A percentile compares a stretch with the other conserved stretches of the same genome.
Evolutionary conservation across 805 yeast genomes (phyloP).

Genomic region (Pichia deserticola): DNA sequence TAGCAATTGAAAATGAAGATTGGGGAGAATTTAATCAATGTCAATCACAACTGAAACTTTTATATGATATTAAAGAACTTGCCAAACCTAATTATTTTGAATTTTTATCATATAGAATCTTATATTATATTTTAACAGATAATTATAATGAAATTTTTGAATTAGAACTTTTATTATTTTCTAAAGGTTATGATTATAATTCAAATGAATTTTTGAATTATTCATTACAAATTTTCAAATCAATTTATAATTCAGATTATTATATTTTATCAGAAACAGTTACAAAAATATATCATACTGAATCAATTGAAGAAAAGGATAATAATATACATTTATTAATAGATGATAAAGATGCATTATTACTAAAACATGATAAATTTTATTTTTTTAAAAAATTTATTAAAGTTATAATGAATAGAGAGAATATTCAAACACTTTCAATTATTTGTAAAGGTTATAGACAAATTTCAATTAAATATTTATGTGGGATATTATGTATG

Average conservation of each 20-base stretch:
- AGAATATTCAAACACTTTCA: constrained; percentile 49
- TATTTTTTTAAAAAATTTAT: constrained; percentile 31
- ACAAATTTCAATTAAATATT: constrained; percentile 28
- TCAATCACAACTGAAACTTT: constrained; percentile 64
- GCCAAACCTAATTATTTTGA: constrained; percentile 40
- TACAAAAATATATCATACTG: constrained; percentile 22
- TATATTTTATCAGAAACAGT: constrained; percentile 41
- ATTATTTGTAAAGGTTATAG: constrained; percentile 52
- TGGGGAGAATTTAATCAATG: constrained; percentile 95
- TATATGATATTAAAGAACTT: constrained; percentile 39
- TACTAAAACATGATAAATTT: constrained; percentile 16
- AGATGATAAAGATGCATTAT: constrained; percentile 13
- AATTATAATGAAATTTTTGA: constrained; percentile 51
- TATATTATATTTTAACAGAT: constrained; percentile 69
- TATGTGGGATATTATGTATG: constrained; percentile 14
- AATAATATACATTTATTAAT: neutral
- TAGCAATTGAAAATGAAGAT: constrained; percentile 79
- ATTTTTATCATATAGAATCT: constrained; percentile 62
- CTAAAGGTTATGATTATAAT: constrained; percentile 5
- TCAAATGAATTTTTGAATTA: constrained; percentile 20
- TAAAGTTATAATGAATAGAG: constrained; percentile 44
- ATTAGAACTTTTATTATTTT: constrained; percentile 24
- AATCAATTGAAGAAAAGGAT: neutral
- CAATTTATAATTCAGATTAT: constrained; percentile 39
- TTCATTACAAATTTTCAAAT: constrained; percentile 32